Evolutionary conservation across 306 rosid species (phyloP), one percentile per base, ranked within the genome.

Genomic region (Trifolium dubium): DNA sequence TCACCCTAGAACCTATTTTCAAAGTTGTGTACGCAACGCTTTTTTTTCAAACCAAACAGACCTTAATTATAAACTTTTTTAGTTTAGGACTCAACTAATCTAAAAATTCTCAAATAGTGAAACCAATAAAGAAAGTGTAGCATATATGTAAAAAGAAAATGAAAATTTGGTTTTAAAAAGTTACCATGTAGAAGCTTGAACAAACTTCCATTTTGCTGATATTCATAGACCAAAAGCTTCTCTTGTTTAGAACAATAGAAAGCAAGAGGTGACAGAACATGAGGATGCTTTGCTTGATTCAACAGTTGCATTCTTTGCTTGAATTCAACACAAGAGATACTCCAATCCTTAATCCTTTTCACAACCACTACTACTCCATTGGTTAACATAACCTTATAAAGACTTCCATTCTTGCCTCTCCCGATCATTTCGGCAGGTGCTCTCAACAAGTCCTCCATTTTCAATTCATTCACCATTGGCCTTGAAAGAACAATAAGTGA

Each of bases 351-450:
- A 40, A 40, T 40, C 44, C 96, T 88, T 59, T 91, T 91, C 0
- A 89, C 96, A 40, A 85, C 98, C 29, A 93, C 82, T 10, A 34
- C 74, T 40, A 64, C 69, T 15, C 92, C 89, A 72, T 83, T 84
- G 17, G 81, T 88, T 44, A 83, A 66, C 76, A 80, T 67, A 78
- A 93, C 96, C 80, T 91, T 93, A 72, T 91, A 91, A 31, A 93
- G 89, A 74, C 90, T 91, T 10, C 92, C 91, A 43, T 89, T 59
- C 58, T 77, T 83, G 50, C 98, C 98, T 80, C 94, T 86, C 0
- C 96, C 97, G 28, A 93, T 91, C 88, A 93, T 74, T 75, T 93
- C 92, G 0, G 96, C 96, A 44, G 96, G 92, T 15, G 98, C 97
- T 72, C 72, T 71, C n/a, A 93, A 74, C 83, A 93, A 80, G 34